Base-by-base conservation (phyloP, 2,329 filamentous ascomycete genomes). In the Exophiala bonariae region DNA sequence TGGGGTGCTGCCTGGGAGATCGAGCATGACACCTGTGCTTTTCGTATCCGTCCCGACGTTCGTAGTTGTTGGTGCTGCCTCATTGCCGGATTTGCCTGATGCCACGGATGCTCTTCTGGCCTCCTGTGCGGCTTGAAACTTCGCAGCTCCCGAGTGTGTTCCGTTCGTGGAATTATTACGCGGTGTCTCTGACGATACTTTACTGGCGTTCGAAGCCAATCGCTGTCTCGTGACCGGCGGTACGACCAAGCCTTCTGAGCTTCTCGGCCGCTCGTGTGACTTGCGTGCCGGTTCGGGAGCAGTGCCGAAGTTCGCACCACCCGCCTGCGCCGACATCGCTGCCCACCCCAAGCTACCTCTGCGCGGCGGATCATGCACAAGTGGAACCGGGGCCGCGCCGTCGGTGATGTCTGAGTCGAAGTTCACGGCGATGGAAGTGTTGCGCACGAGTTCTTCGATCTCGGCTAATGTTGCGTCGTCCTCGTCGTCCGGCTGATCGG, bases 401-500 rank as follows among this genome's bases (percentile, higher is more conserved):
- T 57, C 55, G 9, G 50, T 57, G 20, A 59, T 49, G 22, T 57
- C 57, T 14, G 50, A 55, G 33, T 59, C 54, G 37, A 53, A 55
- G 39, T 45, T 55, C 23, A 57, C 57, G 14, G 49, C 50, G n/a
- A 59, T 54, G 16, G 50, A 55, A 13, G 57, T 59, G 33, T 59
- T 59, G 22, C 55, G 47, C 9, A 59, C 54, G 11, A 59, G 33
- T 46, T 59, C 50, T 39, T 55, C 53, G 19, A 59, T 55, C 31
- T 59, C 57, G 26, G 57, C 49, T 4, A 50, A 11, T 8, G 52
- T 49, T 22, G 41, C 28, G 20, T 52, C 39, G 33, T 54, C 51
- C 13, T 56, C 44, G 17, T 58, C 53, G 17, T 59, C 54, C 32
- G 57, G 33, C 22, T 75, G 72, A 30, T 66, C 63, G 35, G 64